Base-by-base conservation (phyloP, 2,329 filamentous ascomycete species). In the Trichothecium roseum region DNA sequence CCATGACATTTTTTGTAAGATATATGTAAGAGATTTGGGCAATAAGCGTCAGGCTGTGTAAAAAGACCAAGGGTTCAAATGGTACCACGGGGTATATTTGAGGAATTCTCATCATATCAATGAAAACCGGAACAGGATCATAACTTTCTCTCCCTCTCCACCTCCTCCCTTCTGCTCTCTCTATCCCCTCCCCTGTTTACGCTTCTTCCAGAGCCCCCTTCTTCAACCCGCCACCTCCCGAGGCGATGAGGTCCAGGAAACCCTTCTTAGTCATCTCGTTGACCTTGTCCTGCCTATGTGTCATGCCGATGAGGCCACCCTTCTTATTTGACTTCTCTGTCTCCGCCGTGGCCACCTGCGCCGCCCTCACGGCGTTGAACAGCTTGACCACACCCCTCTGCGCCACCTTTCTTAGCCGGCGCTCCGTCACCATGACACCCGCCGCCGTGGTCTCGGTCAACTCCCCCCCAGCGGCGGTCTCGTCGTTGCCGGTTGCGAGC, bases 251-350 rank as follows among this genome's bases (percentile, higher is more conserved):
- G 42, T 96, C 89, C 56, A 98, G 60, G 63, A 96, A 98, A 0
- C 89, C 88, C 63, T 95, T 84, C 65, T 94, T 93, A 57, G 83
- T 94, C 80, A 98, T 91, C 68, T 96, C 88, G 45, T 85, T 91
- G 35, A 94, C 69, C 64, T 82, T 87, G 61, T 93, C 86, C 60
- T 93, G 82, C 45, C 86, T 76, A 57, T 83, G 77, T 42, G 72
- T 74, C 51, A 86, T 77, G 2, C 89, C 89, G 22, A 94, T 72
- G 1, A 93, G 66, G 4, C 86, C 84, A 41, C 80, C 74, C 46
- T 76, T 77, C 57, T 74, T 74, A 33, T 77, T 72, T 45, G 75
- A 74, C 56, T 68, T 75, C 53, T 83, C 79, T 5, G 86, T 82
- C 58, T 89, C 79, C 40, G 81, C 74, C 3, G 82, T 88, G 58